These are phyloP conservation scores for Diophrys sp. DNA, from an alignment of 73 alveolate species.

Conservation along the genomic window DNA sequence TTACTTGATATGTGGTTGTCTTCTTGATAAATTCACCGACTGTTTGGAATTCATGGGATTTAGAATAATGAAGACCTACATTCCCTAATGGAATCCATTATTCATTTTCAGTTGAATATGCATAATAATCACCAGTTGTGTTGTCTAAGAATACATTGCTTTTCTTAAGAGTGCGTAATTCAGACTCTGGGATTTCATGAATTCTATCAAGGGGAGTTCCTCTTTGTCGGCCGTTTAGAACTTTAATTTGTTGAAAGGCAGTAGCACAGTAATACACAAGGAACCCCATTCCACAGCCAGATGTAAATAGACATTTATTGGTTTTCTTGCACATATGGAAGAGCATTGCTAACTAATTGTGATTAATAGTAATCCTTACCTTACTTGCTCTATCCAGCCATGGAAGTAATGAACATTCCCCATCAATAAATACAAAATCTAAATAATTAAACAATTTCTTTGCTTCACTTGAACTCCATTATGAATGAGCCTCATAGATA, in stretches of 20 bases:
- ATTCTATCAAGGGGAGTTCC: slow-evolving; percentile 69
- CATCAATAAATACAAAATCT: slow-evolving; percentile 87
- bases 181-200: slow-evolving; percentile 37
- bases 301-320: slow-evolving; percentile 71
- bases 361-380: slow-evolving; percentile 13
- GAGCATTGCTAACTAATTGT: slow-evolving; percentile 43
- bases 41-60: slow-evolving; percentile 17
- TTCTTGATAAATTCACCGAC: slow-evolving; percentile 6
- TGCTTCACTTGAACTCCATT: slow-evolving; percentile 39
- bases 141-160: slow-evolving; percentile 85
- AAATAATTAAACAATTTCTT: slow-evolving; percentile 75
- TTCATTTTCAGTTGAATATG: slow-evolving; percentile 63
- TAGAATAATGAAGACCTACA: slow-evolving; percentile 88
- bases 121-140: slow-evolving; percentile 89
- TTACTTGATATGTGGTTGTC: slow-evolving; percentile 17
- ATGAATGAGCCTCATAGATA: slow-evolving; percentile 62
- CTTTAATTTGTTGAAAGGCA: slow-evolving; percentile 50
- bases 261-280: slow-evolving; percentile 84
- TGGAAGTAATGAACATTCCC: slow-evolving; percentile 82
- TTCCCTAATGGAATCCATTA: slow-evolving; percentile 91
- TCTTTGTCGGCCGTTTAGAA: slow-evolving; percentile 80
- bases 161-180: slow-evolving; percentile 43
- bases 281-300: slow-evolving; percentile 84
- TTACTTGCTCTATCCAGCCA: slow-evolving; percentile 80
- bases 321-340: slow-evolving; percentile 84